Conservation (phyloP, 768 basidiomycete genomes). For the Calocybe gangraenosa region DNA sequence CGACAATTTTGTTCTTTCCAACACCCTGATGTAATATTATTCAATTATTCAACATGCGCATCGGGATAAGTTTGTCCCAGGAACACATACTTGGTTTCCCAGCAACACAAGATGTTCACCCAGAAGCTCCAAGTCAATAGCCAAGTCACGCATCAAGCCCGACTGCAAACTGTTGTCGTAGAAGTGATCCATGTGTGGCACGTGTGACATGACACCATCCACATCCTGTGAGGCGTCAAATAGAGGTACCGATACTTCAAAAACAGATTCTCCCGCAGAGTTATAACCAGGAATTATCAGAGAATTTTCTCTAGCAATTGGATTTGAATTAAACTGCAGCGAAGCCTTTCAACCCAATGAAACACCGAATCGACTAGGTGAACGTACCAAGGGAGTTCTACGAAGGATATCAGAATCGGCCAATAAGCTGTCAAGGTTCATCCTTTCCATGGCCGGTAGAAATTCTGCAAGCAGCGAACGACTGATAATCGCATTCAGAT, state of each 20-base stretch:
- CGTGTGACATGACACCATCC: constrained; percentile 51
- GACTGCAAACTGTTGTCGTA: constrained; percentile 69
- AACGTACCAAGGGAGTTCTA: constrained; percentile 37
- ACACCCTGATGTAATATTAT: constrained; percentile 49
- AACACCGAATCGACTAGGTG: neutral
- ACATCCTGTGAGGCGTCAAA: constrained; percentile 49
- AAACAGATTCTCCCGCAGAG: constrained; percentile 25
- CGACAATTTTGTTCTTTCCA: constrained; percentile 69
- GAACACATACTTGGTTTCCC: constrained; percentile 55
- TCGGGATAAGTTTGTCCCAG: neutral
- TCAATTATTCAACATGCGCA: neutral
- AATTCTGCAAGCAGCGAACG: constrained; percentile 56
- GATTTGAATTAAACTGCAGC: constrained; percentile 45
- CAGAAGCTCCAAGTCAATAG: constrained; percentile 56
- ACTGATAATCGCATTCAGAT: constrained; percentile 43
- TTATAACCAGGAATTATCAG: constrained; percentile 47
- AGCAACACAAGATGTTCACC: constrained; percentile 62
- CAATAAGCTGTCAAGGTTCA: constrained; percentile 48
- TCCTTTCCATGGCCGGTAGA: constrained; percentile 52
- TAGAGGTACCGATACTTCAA: constrained; percentile 37
- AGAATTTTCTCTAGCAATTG: constrained; percentile 30
- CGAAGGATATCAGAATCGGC: constrained; percentile 45
- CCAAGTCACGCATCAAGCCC: constrained; percentile 62
- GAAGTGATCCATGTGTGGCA: constrained; percentile 68
- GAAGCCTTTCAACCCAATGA: constrained; percentile 6